A percentile compares a stretch with the other conserved stretches of the same genome.
Evolutionary conservation across 176 grass and related monocot genomes (phyloP).

Genomic region (Elaeis guineensis): DNA sequence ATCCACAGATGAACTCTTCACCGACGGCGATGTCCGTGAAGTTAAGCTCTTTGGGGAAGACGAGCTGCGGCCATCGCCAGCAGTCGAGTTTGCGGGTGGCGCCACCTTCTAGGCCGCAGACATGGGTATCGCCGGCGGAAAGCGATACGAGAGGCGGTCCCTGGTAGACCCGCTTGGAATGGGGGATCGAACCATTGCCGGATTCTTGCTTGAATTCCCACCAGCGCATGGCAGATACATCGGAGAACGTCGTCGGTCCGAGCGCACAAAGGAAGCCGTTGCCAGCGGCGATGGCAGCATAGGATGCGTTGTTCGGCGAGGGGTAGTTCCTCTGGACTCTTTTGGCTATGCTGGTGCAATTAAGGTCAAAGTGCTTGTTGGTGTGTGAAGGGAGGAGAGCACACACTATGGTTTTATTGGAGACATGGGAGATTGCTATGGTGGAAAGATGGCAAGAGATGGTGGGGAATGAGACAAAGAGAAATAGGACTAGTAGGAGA

Average conservation of each 20-base stretch:
- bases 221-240: constrained; percentile 57
- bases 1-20: constrained; percentile 54
- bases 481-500: neutral
- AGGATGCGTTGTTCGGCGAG: constrained; percentile 35
- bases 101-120: constrained; percentile 56
- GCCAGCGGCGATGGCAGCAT: constrained; percentile 55
- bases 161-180: constrained; percentile 54
- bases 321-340: constrained; percentile 20
- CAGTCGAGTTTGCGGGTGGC: constrained; percentile 37
- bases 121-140: constrained; percentile 41
- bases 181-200: neutral
- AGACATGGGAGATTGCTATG: constrained; percentile 51
- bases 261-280: constrained; percentile 73
- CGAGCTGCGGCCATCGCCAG: constrained; percentile 64
- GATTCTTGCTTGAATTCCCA: constrained; percentile 42
- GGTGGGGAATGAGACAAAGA: neutral
- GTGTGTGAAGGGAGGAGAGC: constrained; percentile 34
- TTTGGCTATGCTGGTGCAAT: constrained; percentile 38
- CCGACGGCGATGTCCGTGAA: constrained; percentile 69
- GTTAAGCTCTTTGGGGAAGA: neutral
- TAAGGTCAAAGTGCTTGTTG: constrained; percentile 31
- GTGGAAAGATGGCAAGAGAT: constrained; percentile 37
- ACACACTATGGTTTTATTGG: constrained; percentile 48
- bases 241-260: constrained; percentile 8
- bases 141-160: constrained; percentile 52